Evolutionary conservation across 2,329 filamentous ascomycete genomes (phyloP).

Genomic region (Bipolaris cookei): DNA sequence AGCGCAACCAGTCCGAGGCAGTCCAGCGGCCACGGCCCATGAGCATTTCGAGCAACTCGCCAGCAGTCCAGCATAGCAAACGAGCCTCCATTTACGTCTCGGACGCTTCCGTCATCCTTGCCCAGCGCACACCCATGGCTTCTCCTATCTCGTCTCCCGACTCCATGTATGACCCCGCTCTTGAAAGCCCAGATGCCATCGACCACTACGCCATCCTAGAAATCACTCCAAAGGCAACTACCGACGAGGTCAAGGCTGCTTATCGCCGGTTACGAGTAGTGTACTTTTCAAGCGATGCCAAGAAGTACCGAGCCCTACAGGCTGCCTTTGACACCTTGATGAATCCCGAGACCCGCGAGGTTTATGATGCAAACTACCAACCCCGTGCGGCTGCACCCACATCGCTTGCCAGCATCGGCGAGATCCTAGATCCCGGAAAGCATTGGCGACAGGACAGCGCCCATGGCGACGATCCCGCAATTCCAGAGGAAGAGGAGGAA

Average conservation of each 20-base stretch:
- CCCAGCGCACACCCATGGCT: constrained; percentile 28
- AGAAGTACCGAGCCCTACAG: constrained; percentile 41
- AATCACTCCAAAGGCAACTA: constrained; percentile 31
- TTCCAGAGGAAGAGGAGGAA: constrained; percentile 29
- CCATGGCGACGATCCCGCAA: constrained; percentile 23
- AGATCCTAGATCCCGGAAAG: constrained; percentile 26
- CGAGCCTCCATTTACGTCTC: constrained; percentile 37
- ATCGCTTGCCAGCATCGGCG: constrained; percentile 19
- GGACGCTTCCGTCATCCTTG: constrained; percentile 32
- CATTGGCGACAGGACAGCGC: constrained; percentile 33
- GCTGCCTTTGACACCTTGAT: constrained; percentile 40
- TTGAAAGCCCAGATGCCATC: constrained; percentile 26
- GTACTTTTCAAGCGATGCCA: constrained; percentile 38
- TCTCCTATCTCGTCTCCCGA: constrained; percentile 24
- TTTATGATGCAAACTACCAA: constrained; percentile 37
- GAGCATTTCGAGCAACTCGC: constrained; percentile 18
- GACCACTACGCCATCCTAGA: constrained; percentile 44
- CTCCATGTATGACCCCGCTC: constrained; percentile 22
- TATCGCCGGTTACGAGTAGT: constrained; percentile 37
- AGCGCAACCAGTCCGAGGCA: constrained; percentile 33
- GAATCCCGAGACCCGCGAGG: constrained; percentile 34
- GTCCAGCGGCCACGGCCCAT: constrained; percentile 29
- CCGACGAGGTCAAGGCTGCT: constrained; percentile 38
- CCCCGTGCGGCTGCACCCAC: constrained; percentile 5
- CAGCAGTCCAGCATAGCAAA: constrained; percentile 28